These are phyloP conservation scores for Ambrosia trifida DNA, from an alignment of 129 eudicot species.

Conservation along the genomic window DNA sequence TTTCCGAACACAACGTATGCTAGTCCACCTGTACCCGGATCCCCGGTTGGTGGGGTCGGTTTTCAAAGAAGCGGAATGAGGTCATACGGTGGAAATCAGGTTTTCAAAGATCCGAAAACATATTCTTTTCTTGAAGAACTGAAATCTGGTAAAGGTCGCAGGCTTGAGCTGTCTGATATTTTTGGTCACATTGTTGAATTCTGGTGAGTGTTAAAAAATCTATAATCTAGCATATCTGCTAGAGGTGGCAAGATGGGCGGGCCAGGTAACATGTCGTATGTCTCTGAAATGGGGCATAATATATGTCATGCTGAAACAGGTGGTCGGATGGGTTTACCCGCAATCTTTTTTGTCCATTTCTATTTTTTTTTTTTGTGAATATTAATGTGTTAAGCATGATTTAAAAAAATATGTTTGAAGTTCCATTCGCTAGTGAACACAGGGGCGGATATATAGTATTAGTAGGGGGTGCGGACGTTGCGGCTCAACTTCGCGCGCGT, in stretches of 20 bases:
- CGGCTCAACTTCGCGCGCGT: too few species aligned
- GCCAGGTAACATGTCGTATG: neutral
- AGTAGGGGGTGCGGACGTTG: too few species aligned
- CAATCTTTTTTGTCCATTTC: neutral
- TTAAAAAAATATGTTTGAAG: too few species aligned
- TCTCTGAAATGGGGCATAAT: neutral
- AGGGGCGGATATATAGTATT: too few species aligned
- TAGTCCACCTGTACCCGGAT: slow-evolving; percentile 53
- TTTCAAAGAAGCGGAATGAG: slow-evolving; percentile 47
- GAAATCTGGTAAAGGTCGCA: slow-evolving; percentile 65
- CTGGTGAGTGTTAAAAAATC: slow-evolving; percentile 46
- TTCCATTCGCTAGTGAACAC: neutral
- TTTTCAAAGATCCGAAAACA: slow-evolving; percentile 42
- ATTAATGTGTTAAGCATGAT: too few species aligned
- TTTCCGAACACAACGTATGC: slow-evolving; percentile 48
- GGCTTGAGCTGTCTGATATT: slow-evolving; percentile 73
- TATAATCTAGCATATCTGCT: neutral
- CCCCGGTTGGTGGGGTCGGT: slow-evolving; percentile 42
- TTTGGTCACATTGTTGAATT: slow-evolving; percentile 71
- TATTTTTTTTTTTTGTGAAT: neutral
- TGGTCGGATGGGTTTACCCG: neutral
- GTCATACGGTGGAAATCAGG: slow-evolving; percentile 47
- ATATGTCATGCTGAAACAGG: neutral
- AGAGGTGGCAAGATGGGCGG: slow-evolving; percentile 1
- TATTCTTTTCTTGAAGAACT: slow-evolving; percentile 77